A percentile compares a stretch with the other conserved stretches of the same genome.
Evolutionary conservation across 306 rosid species (phyloP).

Genomic region (Calophaca sinica): DNA sequence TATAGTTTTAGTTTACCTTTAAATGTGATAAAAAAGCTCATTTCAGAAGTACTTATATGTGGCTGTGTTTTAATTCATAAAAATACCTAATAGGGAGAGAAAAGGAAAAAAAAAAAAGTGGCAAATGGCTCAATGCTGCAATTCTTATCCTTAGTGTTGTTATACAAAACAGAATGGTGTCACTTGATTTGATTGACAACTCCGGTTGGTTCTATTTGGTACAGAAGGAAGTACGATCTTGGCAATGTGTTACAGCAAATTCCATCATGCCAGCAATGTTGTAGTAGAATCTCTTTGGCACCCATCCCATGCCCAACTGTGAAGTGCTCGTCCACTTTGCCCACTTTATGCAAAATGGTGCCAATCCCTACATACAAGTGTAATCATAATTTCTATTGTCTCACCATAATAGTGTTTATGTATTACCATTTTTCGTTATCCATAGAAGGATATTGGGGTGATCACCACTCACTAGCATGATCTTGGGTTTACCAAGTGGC

Average conservation of each 20-base stretch:
- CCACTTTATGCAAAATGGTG: slow-evolving; percentile 55
- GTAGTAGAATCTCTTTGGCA: background rate
- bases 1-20: too few relatives aligned
- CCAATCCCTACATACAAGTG: slow-evolving; percentile 38
- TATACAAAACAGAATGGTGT: background rate
- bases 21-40: too few relatives aligned
- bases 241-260: slow-evolving; percentile 1
- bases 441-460: too few relatives aligned
- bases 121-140: too few relatives aligned
- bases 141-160: too few relatives aligned
- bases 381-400: slow-evolving; percentile 25
- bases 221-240: slow-evolving; percentile 36
- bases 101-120: too few relatives aligned
- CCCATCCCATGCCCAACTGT: background rate
- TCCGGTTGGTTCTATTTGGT: slow-evolving; percentile 43
- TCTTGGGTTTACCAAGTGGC: too few relatives aligned
- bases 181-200: slow-evolving; percentile 4
- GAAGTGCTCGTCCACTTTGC: slow-evolving; percentile 57
- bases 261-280: background rate
- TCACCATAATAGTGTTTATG: background rate
- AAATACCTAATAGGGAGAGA: too few relatives aligned
- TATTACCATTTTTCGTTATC: too few relatives aligned
- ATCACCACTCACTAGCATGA: too few relatives aligned
- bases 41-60: too few relatives aligned
- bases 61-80: too few relatives aligned